Evolutionary conservation across 2,329 filamentous ascomycete species (phyloP), one percentile per base, ranked within the genome.

Genomic region (Zymoseptoria crescenta): DNA sequence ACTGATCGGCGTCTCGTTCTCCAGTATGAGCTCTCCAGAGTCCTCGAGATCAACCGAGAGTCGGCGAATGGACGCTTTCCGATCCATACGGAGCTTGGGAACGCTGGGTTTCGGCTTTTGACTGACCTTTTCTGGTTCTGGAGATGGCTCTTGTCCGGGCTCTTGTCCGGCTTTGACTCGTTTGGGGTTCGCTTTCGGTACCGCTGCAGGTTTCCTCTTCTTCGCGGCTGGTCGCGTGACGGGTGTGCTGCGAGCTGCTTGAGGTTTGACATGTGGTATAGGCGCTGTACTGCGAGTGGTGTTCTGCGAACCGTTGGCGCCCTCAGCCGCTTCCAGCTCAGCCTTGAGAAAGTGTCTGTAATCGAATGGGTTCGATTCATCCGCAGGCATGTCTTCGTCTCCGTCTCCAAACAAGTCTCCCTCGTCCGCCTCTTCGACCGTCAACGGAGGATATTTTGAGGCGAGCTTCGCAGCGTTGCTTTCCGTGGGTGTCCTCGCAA

Each of bases 401-500:
- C 65, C 64, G 1, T 74, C 72, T 8, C 69, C 68, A n/a, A 68
- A 63, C 30, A 68, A 58, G 59, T 64, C 62, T 13, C 70, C 66
- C 8, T 69, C 62, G 2, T 65, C 64, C 29, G 62, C 62, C 24
- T 60, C 57, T 20, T 65, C 63, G 24, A 56, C 63, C 24, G 49
- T 56, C 19, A 68, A 57, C 61, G 89, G 89, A 8, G 84, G 79
- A 69, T 89, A 86, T 68, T 87, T 81, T 54, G 84, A 81, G 53
- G 83, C 80, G 49, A 95, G 78, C 67, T 81, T 83, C 29, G 83
- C 81, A 56, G 80, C 74, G 65, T 89, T 83, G 56, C 80, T 77
- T 67, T 87, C 86, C 64, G 80, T 82, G 2, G 87, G 89, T 13
- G 85, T 85, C 57, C 81, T 84, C 56, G 83, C 85, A 56, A 96